Evolutionary conservation across 208 protist species (phyloP).

Genomic region (Tritrichomonas foetus): DNA sequence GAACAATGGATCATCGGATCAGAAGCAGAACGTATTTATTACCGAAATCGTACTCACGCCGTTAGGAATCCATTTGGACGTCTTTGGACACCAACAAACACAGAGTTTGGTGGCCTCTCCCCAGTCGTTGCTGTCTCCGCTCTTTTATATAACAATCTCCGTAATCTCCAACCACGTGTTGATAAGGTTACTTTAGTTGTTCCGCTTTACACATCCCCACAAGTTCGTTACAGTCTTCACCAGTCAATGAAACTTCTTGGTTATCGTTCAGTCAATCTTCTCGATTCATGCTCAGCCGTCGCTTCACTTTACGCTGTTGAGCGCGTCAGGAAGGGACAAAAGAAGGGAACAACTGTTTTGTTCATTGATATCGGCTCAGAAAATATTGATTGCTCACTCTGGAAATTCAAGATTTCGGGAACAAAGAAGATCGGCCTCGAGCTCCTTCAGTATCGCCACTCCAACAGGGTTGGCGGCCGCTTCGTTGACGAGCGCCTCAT

Average conservation of each 20-base stretch:
- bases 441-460: neutral
- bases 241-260: neutral
- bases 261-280: neutral
- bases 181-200: neutral
- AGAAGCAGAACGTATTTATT: neutral
- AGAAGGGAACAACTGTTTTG: neutral
- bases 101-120: neutral
- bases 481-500: neutral
- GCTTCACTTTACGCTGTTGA: conserved; percentile 17
- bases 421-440: neutral
- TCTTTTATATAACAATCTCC: neutral
- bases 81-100: neutral
- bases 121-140: neutral
- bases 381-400: neutral
- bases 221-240: neutral
- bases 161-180: neutral
- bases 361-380: neutral
- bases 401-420: neutral
- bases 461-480: neutral
- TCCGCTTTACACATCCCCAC: neutral
- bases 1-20: neutral
- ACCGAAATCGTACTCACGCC: neutral
- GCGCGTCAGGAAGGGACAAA: neutral
- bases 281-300: neutral
- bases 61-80: neutral